These are phyloP conservation scores for Ballota nigra DNA, from an alignment of 257 asterid species.

Conservation along the genomic window DNA sequence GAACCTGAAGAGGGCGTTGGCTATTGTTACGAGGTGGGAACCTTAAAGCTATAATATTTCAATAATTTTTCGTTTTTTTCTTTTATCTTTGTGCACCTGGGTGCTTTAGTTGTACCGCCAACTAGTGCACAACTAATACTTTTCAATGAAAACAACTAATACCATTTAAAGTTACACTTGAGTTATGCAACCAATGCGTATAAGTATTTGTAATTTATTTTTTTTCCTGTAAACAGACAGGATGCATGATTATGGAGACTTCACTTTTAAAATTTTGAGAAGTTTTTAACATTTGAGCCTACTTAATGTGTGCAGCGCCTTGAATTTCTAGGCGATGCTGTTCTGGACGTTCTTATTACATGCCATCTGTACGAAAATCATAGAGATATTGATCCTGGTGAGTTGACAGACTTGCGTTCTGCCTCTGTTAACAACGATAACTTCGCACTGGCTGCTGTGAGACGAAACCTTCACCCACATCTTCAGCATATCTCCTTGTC, in stretches of 20 bases:
- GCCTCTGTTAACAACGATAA: constrained; percentile 86
- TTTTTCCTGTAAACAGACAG: background rate
- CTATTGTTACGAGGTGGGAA: constrained; percentile 60
- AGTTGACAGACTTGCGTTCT: constrained; percentile 87
- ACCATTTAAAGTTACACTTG: too few species aligned
- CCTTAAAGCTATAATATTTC: background rate
- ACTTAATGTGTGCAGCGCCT: constrained; percentile 60
- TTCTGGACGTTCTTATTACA: constrained; percentile 79
- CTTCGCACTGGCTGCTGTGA: constrained; percentile 84
- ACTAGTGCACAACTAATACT: background rate
- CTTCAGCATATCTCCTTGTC: constrained; percentile 57
- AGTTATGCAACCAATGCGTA: too few species aligned
- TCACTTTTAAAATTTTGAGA: background rate
- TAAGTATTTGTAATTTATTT: too few species aligned
- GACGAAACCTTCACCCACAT: constrained; percentile 60
- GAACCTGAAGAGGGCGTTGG: constrained; percentile 40
- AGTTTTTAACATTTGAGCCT: background rate
- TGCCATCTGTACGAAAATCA: constrained; percentile 70
- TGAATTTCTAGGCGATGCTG: constrained; percentile 97
- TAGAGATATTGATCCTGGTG: constrained; percentile 78
- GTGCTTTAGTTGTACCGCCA: too few species aligned
- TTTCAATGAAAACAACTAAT: too few species aligned
- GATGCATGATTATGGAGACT: background rate
- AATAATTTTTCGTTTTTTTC: background rate
- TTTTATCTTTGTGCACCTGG: background rate